Percentiles rank a stretch among this genome's conserved stretches.
Conservation (phyloP, 305 asterid species). For the Fraxinus sp. region DNA sequence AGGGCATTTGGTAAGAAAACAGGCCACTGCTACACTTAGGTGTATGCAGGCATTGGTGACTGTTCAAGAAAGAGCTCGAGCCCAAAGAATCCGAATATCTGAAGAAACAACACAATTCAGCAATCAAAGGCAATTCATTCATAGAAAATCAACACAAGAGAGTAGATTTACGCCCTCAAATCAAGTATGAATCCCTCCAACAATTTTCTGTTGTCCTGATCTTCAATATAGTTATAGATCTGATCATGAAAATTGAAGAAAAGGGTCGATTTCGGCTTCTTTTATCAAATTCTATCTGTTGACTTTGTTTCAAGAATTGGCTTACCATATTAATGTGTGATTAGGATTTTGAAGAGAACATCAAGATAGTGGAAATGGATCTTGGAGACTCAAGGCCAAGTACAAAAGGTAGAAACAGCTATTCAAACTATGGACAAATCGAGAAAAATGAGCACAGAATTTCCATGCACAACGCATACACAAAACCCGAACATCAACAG, state of each 20-base stretch:
- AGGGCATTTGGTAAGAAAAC: conserved; percentile 87
- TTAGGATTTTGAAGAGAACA: conserved; percentile 75
- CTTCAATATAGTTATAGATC: not conserved
- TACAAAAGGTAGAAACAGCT: conserved; percentile 55
- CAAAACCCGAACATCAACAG: conserved; percentile 46
- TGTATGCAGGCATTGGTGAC: conserved; percentile 85
- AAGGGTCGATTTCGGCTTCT: not conserved
- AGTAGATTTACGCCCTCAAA: conserved; percentile 38
- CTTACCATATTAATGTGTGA: not conserved
- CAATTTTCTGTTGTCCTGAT: not conserved
- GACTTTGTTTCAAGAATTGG: not conserved
- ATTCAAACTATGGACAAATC: conserved; percentile 49
- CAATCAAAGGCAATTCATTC: conserved; percentile 50
- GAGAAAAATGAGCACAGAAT: conserved; percentile 44
- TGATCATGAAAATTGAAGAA: not conserved
- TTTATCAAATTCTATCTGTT: not conserved
- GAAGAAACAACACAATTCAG: conserved; percentile 45
- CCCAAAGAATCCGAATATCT: conserved; percentile 59
- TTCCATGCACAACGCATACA: conserved; percentile 28
- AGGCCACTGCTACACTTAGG: conserved; percentile 76
- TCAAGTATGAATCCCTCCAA: conserved; percentile 43
- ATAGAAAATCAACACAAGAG: conserved; percentile 66
- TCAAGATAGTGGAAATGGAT: conserved; percentile 95
- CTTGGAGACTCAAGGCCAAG: conserved; percentile 55
- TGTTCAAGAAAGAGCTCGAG: conserved; percentile 80